Percentiles rank a stretch among this genome's conserved stretches.
These are phyloP conservation scores for Dissophora globulifera DNA, from an alignment of 192 early-diverging fungal species.

Conservation along the genomic window DNA sequence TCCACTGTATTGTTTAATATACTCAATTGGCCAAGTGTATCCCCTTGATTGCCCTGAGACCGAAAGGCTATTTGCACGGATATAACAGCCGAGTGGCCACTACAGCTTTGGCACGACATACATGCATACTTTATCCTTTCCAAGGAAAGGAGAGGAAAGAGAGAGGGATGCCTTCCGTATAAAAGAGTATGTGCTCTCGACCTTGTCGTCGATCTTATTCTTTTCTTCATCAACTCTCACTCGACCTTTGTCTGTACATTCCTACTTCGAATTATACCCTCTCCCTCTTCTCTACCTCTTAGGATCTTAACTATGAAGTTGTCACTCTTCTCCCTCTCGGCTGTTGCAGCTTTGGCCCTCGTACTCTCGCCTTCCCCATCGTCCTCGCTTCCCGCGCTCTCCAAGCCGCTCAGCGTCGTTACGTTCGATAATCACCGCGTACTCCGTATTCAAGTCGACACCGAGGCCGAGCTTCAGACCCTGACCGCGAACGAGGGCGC, in stretches of 20 bases:
- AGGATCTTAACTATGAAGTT: slow-evolving; percentile 42
- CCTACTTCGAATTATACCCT: not conserved
- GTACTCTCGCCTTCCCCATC: slow-evolving; percentile 9
- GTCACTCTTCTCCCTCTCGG: slow-evolving; percentile 31
- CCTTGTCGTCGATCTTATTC: not conserved
- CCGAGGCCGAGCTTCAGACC: slow-evolving; percentile 26
- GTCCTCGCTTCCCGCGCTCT: not conserved
- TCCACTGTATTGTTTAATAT: too few relatives aligned
- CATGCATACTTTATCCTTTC: too few relatives aligned
- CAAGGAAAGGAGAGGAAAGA: too few relatives aligned
- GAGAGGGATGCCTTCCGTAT: too few relatives aligned
- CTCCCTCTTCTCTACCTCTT: not conserved
- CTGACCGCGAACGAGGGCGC: slow-evolving; percentile 22
- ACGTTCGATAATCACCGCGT: slow-evolving; percentile 54
- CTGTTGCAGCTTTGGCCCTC: slow-evolving; percentile 30
- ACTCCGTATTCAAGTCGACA: slow-evolving; percentile 47
- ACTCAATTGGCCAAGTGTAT: too few relatives aligned
- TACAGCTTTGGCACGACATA: too few relatives aligned
- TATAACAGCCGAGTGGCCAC: too few relatives aligned
- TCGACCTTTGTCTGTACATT: not conserved
- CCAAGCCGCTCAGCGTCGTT: not conserved
- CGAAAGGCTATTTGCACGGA: too few relatives aligned
- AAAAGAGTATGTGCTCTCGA: too few relatives aligned
- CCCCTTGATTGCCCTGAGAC: too few relatives aligned
- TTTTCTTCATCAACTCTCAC: not conserved